These are phyloP conservation scores for Parafenestella ontariensis DNA, from an alignment of 2,329 filamentous ascomycete genomes.

Conservation along the genomic window DNA sequence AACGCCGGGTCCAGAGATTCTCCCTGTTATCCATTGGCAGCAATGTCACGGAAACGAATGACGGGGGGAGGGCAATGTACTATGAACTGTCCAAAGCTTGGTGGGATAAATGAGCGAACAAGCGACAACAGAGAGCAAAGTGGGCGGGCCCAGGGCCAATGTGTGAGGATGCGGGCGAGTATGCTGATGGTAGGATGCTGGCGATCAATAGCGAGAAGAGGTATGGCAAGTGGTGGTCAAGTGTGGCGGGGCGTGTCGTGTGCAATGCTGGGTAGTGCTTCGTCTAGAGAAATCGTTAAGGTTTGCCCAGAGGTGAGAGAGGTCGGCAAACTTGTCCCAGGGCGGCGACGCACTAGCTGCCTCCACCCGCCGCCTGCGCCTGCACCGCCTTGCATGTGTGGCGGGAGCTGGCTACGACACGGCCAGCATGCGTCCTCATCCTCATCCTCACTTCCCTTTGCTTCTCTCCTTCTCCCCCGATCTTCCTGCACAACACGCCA, in stretches of 20 bases:
- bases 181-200: constrained; percentile 9
- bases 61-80: background rate
- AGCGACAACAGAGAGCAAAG: constrained; percentile 33
- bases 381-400: constrained; percentile 11
- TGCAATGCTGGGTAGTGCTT: constrained; percentile 27
- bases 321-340: too few species aligned
- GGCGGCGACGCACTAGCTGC: too few species aligned
- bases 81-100: constrained; percentile 41
- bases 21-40: constrained; percentile 52
- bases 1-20: constrained; percentile 78
- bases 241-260: constrained; percentile 26
- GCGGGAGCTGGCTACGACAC: constrained; percentile 10
- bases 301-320: too few species aligned
- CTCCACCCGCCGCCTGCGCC: too few species aligned
- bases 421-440: background rate
- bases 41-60: constrained; percentile 14
- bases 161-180: constrained; percentile 18
- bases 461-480: too few species aligned
- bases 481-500: too few species aligned
- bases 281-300: constrained; percentile 37
- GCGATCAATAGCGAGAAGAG: constrained; percentile 4
- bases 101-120: constrained; percentile 47
- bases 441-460: constrained; percentile 5
- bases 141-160: constrained; percentile 33
- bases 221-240: constrained; percentile 6